Base-by-base conservation (phyloP, 495 filamentous ascomycete genomes). In the Arthonia radiata region DNA sequence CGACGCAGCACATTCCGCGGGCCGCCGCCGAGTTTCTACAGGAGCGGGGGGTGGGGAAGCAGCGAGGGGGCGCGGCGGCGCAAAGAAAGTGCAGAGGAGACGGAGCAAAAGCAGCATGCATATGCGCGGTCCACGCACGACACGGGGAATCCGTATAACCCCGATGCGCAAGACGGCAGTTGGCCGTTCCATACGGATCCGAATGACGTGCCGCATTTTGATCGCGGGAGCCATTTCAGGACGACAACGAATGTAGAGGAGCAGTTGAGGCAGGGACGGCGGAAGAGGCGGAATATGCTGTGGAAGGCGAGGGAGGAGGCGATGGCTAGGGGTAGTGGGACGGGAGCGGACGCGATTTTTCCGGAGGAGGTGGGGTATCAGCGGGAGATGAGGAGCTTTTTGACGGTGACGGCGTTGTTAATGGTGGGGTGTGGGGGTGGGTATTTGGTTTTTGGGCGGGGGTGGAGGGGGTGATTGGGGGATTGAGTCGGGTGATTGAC, bases 1-100 rank as follows among this genome's bases (percentile, higher is more conserved):
- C 61, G 86, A 9, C 57, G 78, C 0, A 56, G 66, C 0, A 53
- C 69, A 2, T 90, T 82, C 48, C 60, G 57, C 1, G 86, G 86
- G 0, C 82, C 86, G 5, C 83, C 86, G 30, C 83, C 86, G 0
- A 73, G 64, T 34, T 97, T 93, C 47, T 91, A 72, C 44, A 56
- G 64, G 11, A 66, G 59, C 28, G 82, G 79, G 1, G 81, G 78
- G 3, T 79, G 68, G 62, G 67, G 61, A 13, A 33, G 47, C 17
- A 54, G 66, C 23, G 31, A 38, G 9, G 44, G 50, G 24, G 63
- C 67, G 46, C 33, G 67, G 29, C 25, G 5, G 17, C 6, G 10
- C 27, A 13, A 28, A 8, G 31, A 24, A 8, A 12, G 17, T n/a
- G 14, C 10, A 25, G 24, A 18, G 18, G 14, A 42, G 25, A 32